Evolutionary conservation across 2,329 filamentous ascomycete species (phyloP), one percentile per base, ranked within the genome.

Genomic region (Colletotrichum cuscutae): DNA sequence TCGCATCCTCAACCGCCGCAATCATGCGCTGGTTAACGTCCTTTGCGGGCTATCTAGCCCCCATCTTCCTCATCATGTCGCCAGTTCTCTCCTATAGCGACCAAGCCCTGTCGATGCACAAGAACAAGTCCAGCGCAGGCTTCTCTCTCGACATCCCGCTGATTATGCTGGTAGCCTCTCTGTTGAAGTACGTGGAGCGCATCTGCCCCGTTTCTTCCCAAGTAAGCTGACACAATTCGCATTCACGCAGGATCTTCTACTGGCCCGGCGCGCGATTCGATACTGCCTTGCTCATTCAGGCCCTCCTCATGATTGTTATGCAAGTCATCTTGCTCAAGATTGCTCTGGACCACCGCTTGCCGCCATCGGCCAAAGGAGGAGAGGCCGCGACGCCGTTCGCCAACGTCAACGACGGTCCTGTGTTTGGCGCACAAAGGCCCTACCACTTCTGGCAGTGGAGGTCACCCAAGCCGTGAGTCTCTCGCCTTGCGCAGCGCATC

Each of bases 401-500:
- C 2, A 89, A 87, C 26, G 78, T 84, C 8, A 80, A 86, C 52
- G 84, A 86, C 42, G 71, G 71, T 12, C 71, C 71, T 74, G 83
- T 80, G 11, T 76, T 80, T 70, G 81, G 80, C 70, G 82, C 82
- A 57, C 86, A 85, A 73, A 86, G 94, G 28, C 94, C 94, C 0
- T 95, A 91, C 79, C 89, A 91, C 78, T 96, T 96, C 81, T 96
- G 94, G 94, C 93, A 94, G 81, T 96, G 94, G 94, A 88, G 90
- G 69, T 90, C 89, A 24, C 87, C 91, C 6, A 91, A 91, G 77
- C 93, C 93, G 84, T 92, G 80, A 72, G 89, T 86, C 26, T 12
- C 11, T 12, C 46, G 15, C 56, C 24, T 24, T 59, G 30, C 53
- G 26, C 35, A 19, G 32, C 46, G 19, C 32, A 37, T 53, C 30